phyloP scores from a whole-genome alignment of 768 basidiomycete species.

The Paxillus involutus region DNA sequence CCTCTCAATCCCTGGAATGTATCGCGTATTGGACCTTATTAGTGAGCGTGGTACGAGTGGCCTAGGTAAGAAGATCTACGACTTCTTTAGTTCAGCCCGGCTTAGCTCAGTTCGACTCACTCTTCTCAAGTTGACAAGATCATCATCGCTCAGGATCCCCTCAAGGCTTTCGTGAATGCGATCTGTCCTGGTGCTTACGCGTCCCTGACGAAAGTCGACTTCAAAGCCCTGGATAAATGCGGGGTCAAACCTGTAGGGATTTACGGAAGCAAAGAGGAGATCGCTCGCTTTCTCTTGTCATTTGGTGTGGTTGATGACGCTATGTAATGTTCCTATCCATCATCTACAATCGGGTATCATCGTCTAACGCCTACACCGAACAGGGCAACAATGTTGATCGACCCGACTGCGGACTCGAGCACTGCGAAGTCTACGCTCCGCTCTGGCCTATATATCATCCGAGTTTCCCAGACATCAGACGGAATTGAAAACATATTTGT shows the following conservation, averaged over 20 bases:
- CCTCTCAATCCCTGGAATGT: constrained; percentile 42
- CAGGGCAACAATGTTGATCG: constrained; percentile 15
- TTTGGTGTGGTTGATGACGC: constrained; percentile 36
- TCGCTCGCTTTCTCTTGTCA: constrained; percentile 45
- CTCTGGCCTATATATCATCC: constrained; percentile 51
- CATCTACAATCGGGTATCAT: background rate
- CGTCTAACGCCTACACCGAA: background rate
- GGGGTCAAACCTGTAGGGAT: constrained; percentile 50
- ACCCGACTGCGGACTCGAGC: background rate
- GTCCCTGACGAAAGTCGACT: constrained; percentile 58
- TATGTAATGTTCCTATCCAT: constrained; percentile 34
- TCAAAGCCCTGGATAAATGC: constrained; percentile 48
- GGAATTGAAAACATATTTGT: constrained; percentile 37
- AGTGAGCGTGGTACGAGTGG: constrained; percentile 50
- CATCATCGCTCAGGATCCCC: constrained; percentile 54
- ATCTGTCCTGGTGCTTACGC: constrained; percentile 51
- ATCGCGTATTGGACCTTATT: constrained; percentile 55
- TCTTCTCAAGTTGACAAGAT: constrained; percentile 56
- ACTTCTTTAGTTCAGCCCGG: no score
- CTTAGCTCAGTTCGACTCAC: constrained; percentile 1
- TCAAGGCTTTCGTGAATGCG: constrained; percentile 47
- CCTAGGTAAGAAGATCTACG: constrained; percentile 38
- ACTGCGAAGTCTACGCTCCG: constrained; percentile 31
- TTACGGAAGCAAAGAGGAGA: constrained; percentile 54
- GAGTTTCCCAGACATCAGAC: constrained; percentile 5